Evolutionary conservation across 2,329 filamentous ascomycete genomes (phyloP).

Genomic region (Herpotrichia juniperi): DNA sequence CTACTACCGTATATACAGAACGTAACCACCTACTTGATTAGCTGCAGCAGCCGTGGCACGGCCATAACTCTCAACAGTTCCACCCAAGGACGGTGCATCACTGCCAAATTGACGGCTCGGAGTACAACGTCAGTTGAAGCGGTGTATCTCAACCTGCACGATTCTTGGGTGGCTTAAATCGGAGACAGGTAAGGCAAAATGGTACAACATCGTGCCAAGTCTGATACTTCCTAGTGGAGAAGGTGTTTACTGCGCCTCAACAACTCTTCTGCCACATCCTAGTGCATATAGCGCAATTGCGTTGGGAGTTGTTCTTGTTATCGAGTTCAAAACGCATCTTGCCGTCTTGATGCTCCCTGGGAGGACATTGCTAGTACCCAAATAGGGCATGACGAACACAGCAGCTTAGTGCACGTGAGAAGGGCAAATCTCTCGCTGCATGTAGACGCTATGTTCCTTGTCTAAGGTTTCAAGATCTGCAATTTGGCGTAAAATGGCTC

Average conservation of each 20-base stretch:
- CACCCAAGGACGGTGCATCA: slow-evolving; percentile 19
- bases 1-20: not conserved
- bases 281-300: slow-evolving; percentile 3
- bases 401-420: slow-evolving; percentile 18
- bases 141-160: slow-evolving; percentile 32
- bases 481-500: slow-evolving; percentile 15
- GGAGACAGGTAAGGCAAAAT: slow-evolving; percentile 10
- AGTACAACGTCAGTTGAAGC: slow-evolving; percentile 26
- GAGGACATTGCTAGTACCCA: not conserved
- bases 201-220: slow-evolving; percentile 13
- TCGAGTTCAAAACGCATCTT: not conserved
- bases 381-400: slow-evolving; percentile 10
- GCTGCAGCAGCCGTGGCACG: slow-evolving; percentile 31
- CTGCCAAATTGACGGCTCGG: slow-evolving; percentile 31
- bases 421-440: slow-evolving; percentile 15
- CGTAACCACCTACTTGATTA: slow-evolving; percentile 13
- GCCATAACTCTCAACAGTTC: slow-evolving; percentile 39
- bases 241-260: slow-evolving; percentile 1
- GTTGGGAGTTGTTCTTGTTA: not conserved
- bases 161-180: slow-evolving; percentile 30
- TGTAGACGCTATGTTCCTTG: slow-evolving; percentile 25
- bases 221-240: slow-evolving; percentile 1
- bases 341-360: not conserved
- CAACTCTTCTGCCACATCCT: no score
- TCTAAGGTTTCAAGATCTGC: slow-evolving; percentile 28